phyloP scores from a whole-genome alignment of 371 early-diverging fungal species.

The Dichotomocladium elegans region DNA sequence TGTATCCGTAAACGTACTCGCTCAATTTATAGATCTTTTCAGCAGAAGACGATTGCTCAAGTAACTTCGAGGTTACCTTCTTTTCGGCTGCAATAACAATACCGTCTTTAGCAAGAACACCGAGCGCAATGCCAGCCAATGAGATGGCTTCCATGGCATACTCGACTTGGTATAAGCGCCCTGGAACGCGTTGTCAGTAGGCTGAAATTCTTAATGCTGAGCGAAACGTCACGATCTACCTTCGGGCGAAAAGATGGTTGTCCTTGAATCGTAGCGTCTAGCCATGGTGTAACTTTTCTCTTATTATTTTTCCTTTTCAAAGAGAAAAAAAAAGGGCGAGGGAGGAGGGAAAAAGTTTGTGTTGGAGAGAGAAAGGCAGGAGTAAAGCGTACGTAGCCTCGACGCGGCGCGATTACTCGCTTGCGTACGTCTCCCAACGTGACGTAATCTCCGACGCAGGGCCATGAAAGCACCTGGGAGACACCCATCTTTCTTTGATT shows the following conservation, averaged over 20 bases:
- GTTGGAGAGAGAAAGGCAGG: not conserved
- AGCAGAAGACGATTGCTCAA: slow-evolving; percentile 78
- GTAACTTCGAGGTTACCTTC: slow-evolving; percentile 88
- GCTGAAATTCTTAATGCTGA: not conserved
- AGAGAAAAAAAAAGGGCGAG: no score
- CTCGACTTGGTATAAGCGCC: slow-evolving; percentile 98
- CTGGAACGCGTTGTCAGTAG: slow-evolving; percentile 41
- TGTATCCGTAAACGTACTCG: slow-evolving; percentile 57
- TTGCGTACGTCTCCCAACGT: not conserved
- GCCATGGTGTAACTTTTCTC: slow-evolving; percentile 81
- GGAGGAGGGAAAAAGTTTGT: no score
- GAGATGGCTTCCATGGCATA: slow-evolving; percentile 99
- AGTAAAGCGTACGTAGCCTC: not conserved
- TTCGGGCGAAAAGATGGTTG: slow-evolving; percentile 98
- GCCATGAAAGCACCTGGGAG: not conserved
- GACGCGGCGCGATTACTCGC: not conserved
- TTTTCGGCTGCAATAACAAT: slow-evolving; percentile 97
- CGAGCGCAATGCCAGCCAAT: slow-evolving; percentile 96
- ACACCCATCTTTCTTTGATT: not conserved
- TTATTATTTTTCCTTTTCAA: no score
- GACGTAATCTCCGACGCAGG: not conserved
- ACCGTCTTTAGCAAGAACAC: slow-evolving; percentile 92
- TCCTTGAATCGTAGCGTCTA: slow-evolving; percentile 95
- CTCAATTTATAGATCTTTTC: slow-evolving; percentile 97
- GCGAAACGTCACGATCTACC: slow-evolving; percentile 47